Evolutionary conservation across 2,329 filamentous ascomycete species (phyloP), one percentile per base, ranked within the genome.

Genomic region (Cladosporium oxysporum): DNA sequence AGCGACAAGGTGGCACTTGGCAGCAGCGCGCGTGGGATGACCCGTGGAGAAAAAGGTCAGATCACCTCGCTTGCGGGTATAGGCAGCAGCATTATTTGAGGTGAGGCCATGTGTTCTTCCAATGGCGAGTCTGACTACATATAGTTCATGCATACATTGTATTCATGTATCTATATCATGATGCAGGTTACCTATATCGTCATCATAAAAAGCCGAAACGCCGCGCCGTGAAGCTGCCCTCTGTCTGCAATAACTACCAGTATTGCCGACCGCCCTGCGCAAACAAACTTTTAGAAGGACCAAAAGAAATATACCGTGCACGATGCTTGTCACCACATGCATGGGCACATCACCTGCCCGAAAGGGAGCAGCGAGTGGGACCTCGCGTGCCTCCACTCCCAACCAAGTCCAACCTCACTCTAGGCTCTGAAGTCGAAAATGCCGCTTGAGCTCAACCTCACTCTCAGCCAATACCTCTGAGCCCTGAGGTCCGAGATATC

Each of bases 141-240:
- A 35, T 35, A 35, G 33, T 53, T 53, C 7, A 53, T 33, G 28
- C 28, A 55, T 55, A 29, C 52, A 33, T 55, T 55, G 52, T 33
- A 55, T 55, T 11, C 52, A 33, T 55, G 29, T 37, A 58, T 58
- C 4, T 41, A 58, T 37, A 41, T 33, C 28, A 12, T 55, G 12
- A 18, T 31, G 50, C 12, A 33, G 28, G 26, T 18, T 33, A 33
- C 28, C 18, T 26, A 37, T 41, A 33, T n/a, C 33, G 18, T 37
- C 29, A 10, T 28, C 28, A 53, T n/a, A 58, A 23, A 44, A 47
- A 16, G 14, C 58, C 58, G 37, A 60, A 6, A 49, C 11, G 58
- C 37, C 58, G 16, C 31, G 60, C 60, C 55, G 60, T 62, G 60
- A 62, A 62, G 60, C 60, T 53, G 18, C n/a, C 23, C 31, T 53